phyloP scores from a whole-genome alignment of 768 basidiomycete genomes.

The Sporobolomyces phaffii region DNA sequence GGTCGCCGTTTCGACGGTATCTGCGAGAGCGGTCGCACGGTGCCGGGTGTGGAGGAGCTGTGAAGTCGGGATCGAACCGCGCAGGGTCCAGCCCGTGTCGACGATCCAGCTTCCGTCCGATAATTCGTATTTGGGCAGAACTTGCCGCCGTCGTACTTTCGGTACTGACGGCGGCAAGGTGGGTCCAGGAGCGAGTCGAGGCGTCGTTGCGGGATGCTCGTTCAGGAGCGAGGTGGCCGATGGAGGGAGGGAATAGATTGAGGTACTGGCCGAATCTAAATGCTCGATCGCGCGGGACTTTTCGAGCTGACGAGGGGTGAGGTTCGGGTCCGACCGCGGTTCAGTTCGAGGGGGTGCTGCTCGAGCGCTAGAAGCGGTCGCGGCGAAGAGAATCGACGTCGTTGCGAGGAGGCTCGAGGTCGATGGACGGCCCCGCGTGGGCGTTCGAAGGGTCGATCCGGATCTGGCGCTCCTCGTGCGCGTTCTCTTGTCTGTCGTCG shows the following conservation, averaged over 20 bases:
- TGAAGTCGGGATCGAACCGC: neutral
- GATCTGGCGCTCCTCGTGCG: neutral
- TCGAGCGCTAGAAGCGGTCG: conserved; percentile 45
- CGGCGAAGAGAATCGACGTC: conserved; percentile 45
- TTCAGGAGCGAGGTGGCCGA: neutral
- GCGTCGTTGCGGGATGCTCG: neutral
- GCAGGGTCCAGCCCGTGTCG: conserved; percentile 14
- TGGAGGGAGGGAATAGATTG: neutral
- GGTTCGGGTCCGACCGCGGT: neutral
- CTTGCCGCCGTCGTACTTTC: neutral
- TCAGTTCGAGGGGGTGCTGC: conserved; percentile 34
- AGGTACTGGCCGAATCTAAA: conserved; percentile 4
- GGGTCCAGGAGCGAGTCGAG: neutral
- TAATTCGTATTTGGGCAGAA: conserved; percentile 2
- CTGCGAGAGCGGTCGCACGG: neutral
- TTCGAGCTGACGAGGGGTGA: conserved; percentile 1
- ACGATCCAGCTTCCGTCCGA: conserved; percentile 5
- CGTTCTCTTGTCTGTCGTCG: neutral
- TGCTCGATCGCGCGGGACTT: conserved; percentile 6
- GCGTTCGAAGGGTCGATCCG: no score
- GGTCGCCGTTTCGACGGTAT: neutral
- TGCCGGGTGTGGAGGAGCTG: neutral
- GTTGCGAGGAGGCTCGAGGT: conserved; percentile 28
- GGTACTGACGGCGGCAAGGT: neutral
- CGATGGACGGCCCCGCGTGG: no score